phyloP scores from a whole-genome alignment of 768 basidiomycete species.

The Inosperma sp. region DNA sequence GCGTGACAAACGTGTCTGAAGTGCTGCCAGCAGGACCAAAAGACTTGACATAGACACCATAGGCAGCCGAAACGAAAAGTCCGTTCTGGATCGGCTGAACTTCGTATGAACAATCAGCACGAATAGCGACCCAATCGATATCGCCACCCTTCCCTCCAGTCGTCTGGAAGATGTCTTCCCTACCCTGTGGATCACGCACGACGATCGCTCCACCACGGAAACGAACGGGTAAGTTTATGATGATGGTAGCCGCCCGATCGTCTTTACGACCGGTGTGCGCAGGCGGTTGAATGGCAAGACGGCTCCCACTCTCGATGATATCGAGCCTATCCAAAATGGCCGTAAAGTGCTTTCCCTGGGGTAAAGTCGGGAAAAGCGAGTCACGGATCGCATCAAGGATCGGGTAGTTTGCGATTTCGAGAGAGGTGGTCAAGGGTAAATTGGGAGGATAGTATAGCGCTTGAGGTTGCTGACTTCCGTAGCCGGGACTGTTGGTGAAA shows the following conservation, averaged over 20 bases:
- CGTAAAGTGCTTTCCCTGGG: slow-evolving; percentile 65
- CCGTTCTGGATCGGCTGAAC: slow-evolving; percentile 69
- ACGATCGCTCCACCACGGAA: slow-evolving; percentile 65
- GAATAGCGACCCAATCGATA: slow-evolving; percentile 76
- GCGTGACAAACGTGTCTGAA: slow-evolving; percentile 61
- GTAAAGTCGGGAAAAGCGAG: slow-evolving; percentile 67
- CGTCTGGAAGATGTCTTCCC: slow-evolving; percentile 59
- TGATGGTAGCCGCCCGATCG: slow-evolving; percentile 65
- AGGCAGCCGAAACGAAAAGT: slow-evolving; percentile 64
- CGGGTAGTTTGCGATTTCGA: slow-evolving; percentile 78
- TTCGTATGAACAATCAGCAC: slow-evolving; percentile 70
- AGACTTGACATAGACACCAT: slow-evolving; percentile 63
- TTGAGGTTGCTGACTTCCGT: slow-evolving; percentile 57
- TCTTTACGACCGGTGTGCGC: slow-evolving; percentile 54
- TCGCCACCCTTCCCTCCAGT: slow-evolving; percentile 58
- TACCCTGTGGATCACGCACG: slow-evolving; percentile 51
- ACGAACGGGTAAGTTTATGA: slow-evolving; percentile 70
- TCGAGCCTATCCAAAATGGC: slow-evolving; percentile 67
- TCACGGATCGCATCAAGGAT: slow-evolving; percentile 73
- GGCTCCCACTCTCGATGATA: slow-evolving; percentile 56
- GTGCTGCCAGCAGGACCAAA: slow-evolving; percentile 52
- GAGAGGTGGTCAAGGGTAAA: slow-evolving; percentile 67
- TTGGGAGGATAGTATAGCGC: slow-evolving; percentile 69
- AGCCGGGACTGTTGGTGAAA: slow-evolving; percentile 41
- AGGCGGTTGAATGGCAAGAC: slow-evolving; percentile 50